Base-by-base conservation (phyloP, 805 yeast species). In the Zygosaccharomyces bailii region DNA sequence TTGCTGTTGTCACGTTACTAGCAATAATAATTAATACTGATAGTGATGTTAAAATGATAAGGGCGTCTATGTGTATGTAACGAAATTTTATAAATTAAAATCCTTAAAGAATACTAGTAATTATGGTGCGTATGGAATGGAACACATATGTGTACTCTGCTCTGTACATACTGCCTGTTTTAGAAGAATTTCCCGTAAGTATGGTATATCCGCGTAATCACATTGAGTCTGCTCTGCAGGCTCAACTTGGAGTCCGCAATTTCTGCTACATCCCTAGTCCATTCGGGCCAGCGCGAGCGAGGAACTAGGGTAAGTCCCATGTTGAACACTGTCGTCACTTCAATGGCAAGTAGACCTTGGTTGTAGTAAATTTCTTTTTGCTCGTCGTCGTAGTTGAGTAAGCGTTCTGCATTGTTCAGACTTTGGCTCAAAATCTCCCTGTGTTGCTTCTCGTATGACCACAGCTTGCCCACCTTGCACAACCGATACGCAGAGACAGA, bases 271-370 rank as follows among this genome's bases (percentile, higher is more conserved):
- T 86, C 95, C 36, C 76, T 68, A 17, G 68, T 51, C 83, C 88
- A 84, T 44, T 81, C 85, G 5, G 56, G 51, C 40, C 63, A 65
- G 39, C 80, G 65, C 24, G 61, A 62, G 19, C 59, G 60, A 1
- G 91, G 89, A 1, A 86, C 57, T 2, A 82, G 48, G 2, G 56
- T 52, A 13, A 62, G 59, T 1, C 86, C 82, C 24, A 72, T 61
- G 18, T 68, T 62, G 39, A 80, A 74, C 50, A 87, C 67, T 32
- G 78, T 74, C 27, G 79, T 72, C 4, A 80, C 71, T 54, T 87
- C 91, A 42, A 88, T 70, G n/a, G 82, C 71, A 31, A 87, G 60
- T 51, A 79, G 62, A 2, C 95, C 95, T 40, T 75, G 76, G 33
- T 67, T 67, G 23, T 65, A 63, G 46, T 69, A 69, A 16, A 67